Evolutionary conservation across 2,329 filamentous ascomycete species (phyloP).

Genomic region (Xylaria sp.): DNA sequence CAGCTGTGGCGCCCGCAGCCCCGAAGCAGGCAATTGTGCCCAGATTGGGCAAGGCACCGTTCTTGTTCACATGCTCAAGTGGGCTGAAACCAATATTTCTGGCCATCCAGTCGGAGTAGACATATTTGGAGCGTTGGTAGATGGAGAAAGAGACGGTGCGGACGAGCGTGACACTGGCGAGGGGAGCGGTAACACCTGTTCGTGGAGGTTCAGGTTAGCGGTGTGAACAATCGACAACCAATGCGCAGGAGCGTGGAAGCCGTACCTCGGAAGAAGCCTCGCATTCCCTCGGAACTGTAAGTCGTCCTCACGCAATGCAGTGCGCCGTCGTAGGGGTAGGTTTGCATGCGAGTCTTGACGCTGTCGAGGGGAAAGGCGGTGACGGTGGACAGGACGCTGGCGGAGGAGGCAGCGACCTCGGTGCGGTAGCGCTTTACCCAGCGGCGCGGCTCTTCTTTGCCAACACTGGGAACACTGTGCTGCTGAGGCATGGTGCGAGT

Average conservation of each 20-base stretch:
- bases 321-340: slow-evolving; percentile 81
- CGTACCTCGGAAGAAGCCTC: slow-evolving; percentile 83
- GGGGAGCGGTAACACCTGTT: slow-evolving; percentile 78
- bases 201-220: slow-evolving; percentile 24
- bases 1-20: slow-evolving; percentile 79
- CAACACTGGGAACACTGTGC: slow-evolving; percentile 42
- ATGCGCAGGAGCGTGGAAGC: slow-evolving; percentile 18
- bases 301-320: slow-evolving; percentile 79
- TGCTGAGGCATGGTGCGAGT: slow-evolving; percentile 57
- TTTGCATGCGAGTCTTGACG: slow-evolving; percentile 90
- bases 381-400: slow-evolving; percentile 81
- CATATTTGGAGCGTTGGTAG: slow-evolving; percentile 81
- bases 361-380: slow-evolving; percentile 88
- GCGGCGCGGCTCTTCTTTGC: slow-evolving; percentile 50
- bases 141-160: slow-evolving; percentile 82
- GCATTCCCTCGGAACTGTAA: slow-evolving; percentile 76
- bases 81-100: slow-evolving; percentile 75
- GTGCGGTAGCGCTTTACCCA: slow-evolving; percentile 82
- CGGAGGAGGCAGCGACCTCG: slow-evolving; percentile 80
- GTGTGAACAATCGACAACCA: slow-evolving; percentile 2
- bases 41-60: slow-evolving; percentile 75
- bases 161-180: slow-evolving; percentile 80
- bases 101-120: slow-evolving; percentile 76
- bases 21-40: slow-evolving; percentile 81
- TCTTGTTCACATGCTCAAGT: slow-evolving; percentile 75